Conservation (phyloP, 1,284 basidiomycete species). For the Xerocomus nothofagi region DNA sequence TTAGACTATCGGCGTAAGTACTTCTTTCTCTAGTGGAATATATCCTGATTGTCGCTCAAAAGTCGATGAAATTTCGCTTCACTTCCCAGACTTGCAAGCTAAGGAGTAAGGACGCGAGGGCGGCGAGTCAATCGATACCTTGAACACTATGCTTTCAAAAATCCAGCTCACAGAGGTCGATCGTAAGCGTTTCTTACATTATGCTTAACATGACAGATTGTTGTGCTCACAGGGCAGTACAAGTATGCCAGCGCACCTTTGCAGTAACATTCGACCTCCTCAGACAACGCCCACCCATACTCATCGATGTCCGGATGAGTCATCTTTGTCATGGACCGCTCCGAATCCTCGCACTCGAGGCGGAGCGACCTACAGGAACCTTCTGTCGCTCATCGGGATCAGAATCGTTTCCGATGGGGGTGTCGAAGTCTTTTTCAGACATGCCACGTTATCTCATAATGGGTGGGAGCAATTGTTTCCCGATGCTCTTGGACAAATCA, state of each 20-base stretch:
- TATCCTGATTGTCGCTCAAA: neutral
- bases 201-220: neutral
- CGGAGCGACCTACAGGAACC: neutral
- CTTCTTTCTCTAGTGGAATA: neutral
- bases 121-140: neutral
- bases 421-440: conserved; percentile 15
- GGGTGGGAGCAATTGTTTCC: conserved; percentile 16
- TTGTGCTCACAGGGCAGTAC: neutral
- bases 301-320: conserved; percentile 7
- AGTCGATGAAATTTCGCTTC: neutral
- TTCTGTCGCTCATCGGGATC: conserved; percentile 3
- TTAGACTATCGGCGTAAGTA: conserved; percentile 3
- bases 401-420: neutral
- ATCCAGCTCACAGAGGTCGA: conserved; percentile 2
- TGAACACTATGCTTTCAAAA: conserved; percentile 1
- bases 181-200: neutral
- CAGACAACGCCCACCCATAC: conserved; percentile 1
- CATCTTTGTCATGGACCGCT: conserved; percentile 4
- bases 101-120: neutral
- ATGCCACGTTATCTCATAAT: conserved; percentile 24
- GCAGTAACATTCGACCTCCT: conserved; percentile 5
- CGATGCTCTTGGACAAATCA: conserved; percentile 9
- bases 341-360: conserved; percentile 4
- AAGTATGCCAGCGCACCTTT: neutral
- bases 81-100: neutral